These are phyloP conservation scores for Fusarium equiseti DNA, from an alignment of 2,329 filamentous ascomycete species.

Conservation along the genomic window DNA sequence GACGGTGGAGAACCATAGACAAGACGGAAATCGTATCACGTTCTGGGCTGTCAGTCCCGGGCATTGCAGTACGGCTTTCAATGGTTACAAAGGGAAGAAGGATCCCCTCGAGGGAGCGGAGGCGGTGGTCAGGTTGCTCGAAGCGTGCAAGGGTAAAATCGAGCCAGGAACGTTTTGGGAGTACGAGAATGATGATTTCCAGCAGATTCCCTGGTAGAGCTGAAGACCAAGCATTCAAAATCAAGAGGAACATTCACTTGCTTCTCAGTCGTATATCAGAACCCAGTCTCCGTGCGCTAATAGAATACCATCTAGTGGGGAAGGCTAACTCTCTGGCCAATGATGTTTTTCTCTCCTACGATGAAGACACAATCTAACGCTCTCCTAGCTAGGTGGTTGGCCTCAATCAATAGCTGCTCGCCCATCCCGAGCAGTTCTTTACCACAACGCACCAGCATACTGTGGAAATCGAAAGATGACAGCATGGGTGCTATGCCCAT, in stretches of 20 bases:
- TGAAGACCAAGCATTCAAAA: not conserved
- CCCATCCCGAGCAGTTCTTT: not conserved
- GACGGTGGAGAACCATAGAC: not conserved
- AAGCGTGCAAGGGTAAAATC: not conserved
- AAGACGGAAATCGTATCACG: not conserved
- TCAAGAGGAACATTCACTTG: no score
- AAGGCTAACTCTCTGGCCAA: no score
- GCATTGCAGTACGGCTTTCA: constrained; percentile 20
- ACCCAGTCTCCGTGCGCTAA: no score
- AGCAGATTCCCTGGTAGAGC: constrained; percentile 11
- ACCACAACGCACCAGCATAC: not conserved
- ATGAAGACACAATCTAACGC: not conserved
- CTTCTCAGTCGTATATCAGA: no score
- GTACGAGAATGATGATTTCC: not conserved
- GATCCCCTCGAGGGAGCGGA: constrained; percentile 6
- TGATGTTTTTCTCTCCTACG: no score
- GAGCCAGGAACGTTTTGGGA: constrained; percentile 19
- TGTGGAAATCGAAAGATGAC: not conserved
- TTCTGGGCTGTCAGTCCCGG: constrained; percentile 20
- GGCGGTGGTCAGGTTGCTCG: constrained; percentile 4
- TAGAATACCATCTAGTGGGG: no score
- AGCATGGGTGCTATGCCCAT: not conserved
- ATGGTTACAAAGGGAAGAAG: constrained; percentile 7
- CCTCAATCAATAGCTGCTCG: not conserved
- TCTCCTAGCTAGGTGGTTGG: not conserved